Percentiles rank a stretch among this genome's conserved stretches.
These are phyloP conservation scores for Ceratonia siliqua DNA, from an alignment of 306 rosid genomes.

Conservation along the genomic window DNA sequence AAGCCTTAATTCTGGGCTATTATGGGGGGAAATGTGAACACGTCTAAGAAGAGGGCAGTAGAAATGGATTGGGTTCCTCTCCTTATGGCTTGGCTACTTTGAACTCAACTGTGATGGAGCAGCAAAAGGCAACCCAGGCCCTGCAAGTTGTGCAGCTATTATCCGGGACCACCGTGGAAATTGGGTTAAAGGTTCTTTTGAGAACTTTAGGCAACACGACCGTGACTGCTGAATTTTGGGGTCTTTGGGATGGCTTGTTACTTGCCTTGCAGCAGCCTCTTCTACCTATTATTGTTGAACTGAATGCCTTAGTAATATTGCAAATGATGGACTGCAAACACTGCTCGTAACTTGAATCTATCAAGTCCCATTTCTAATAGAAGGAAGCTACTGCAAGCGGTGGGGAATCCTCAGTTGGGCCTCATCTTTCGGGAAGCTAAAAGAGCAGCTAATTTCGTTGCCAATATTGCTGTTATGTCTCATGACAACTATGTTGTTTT, in stretches of 20 bases:
- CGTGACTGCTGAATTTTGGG: background rate
- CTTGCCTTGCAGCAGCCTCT: background rate
- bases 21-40: background rate
- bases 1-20: too few species aligned
- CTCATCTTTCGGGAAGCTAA: background rate
- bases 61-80: background rate
- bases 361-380: background rate
- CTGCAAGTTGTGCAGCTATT: background rate
- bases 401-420: background rate
- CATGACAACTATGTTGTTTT: background rate
- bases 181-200: background rate
- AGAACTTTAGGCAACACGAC: background rate
- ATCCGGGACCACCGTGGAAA: background rate
- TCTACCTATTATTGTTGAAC: background rate
- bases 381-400: background rate
- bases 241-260: background rate
- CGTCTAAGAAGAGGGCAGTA: background rate
- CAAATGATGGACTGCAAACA: background rate
- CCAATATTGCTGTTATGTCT: background rate
- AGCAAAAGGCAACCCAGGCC: background rate
- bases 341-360: background rate
- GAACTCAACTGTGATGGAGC: background rate
- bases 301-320: background rate
- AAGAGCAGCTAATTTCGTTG: background rate
- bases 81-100: background rate